phyloP scores from a whole-genome alignment of 495 filamentous ascomycete species.

The Terfezia boudieri region DNA sequence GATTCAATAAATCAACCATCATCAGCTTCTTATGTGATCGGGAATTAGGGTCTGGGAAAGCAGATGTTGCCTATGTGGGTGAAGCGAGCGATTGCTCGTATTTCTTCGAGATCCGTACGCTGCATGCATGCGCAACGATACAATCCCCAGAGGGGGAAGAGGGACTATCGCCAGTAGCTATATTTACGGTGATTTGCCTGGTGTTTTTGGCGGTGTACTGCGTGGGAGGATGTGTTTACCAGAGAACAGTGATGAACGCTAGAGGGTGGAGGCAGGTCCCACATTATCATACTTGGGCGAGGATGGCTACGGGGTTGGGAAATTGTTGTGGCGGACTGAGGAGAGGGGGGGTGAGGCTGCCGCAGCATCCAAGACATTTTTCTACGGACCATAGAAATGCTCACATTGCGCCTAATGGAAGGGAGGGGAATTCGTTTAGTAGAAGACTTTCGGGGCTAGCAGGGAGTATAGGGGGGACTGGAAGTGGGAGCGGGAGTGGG shows the following conservation, averaged over 20 bases:
- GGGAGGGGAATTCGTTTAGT: neutral
- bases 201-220: slow-evolving; percentile 63
- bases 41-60: slow-evolving; percentile 34
- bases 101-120: slow-evolving; percentile 83
- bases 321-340: slow-evolving; percentile 15
- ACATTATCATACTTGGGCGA: slow-evolving; percentile 81
- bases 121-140: slow-evolving; percentile 57
- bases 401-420: neutral
- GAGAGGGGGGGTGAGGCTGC: slow-evolving; percentile 10
- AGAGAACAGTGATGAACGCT: slow-evolving; percentile 83
- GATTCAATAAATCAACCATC: slow-evolving; percentile 48
- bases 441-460: neutral
- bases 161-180: slow-evolving; percentile 43
- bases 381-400: neutral
- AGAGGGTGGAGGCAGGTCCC: slow-evolving; percentile 89
- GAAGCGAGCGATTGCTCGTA: slow-evolving; percentile 79
- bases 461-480: neutral
- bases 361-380: slow-evolving; percentile 12
- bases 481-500: neutral
- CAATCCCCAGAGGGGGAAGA: slow-evolving; percentile 36
- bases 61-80: slow-evolving; percentile 55
- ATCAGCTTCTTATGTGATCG: slow-evolving; percentile 82
- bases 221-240: slow-evolving; percentile 82
- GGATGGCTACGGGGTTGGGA: slow-evolving; percentile 67
- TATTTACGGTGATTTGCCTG: slow-evolving; percentile 79